Base-by-base conservation (phyloP, 306 rosid species). In the Fragaria iinumae region DNA sequence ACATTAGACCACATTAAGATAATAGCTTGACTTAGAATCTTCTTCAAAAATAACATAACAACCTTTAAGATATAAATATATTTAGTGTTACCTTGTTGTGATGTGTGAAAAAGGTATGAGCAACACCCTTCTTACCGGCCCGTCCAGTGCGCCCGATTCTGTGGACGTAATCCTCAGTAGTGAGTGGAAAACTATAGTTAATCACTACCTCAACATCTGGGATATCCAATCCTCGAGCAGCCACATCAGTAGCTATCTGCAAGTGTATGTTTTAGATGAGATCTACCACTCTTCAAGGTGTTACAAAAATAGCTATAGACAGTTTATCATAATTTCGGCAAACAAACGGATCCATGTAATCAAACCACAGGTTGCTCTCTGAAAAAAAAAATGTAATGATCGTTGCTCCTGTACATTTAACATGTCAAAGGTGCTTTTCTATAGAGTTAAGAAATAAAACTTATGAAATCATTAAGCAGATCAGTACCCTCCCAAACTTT, bases 191-290 rank as follows among this genome's bases (percentile, higher is more conserved):
- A 77, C 98, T 96, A 76, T 87, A 95, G 84, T 92, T 96, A 80
- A 96, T 91, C 79, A 92, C 99, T 23, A 91, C 99, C 84, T 92
- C 98, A 44, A 96, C 99, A 74, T 92, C 97, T 16, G 98, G 98
- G 84, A 92, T 96, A 81, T 96, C 99, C 88, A 96, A 91, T 79
- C 97, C 97, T 17, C 98, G 92, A 44, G 99, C 99, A 14, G 96
- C 99, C 74, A 96, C 99, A 80, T 96, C 99, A 56, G 98, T 96
- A 47, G 98, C 99, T 86, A 96, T 81, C 99, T 96, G 87, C 53
- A 53, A 62, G 70, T 55, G 11, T 69, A 80, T 56, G 60, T 60
- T 75, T 72, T 66, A 65, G 55, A 72, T 76, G 41, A 55, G 3
- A 77, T 49, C 18, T 36, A 20, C 6, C 1, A 5, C 52, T 41